Evolutionary conservation across 2,329 filamentous ascomycete genomes (phyloP).

Genomic region (Botryotinia globosa): DNA sequence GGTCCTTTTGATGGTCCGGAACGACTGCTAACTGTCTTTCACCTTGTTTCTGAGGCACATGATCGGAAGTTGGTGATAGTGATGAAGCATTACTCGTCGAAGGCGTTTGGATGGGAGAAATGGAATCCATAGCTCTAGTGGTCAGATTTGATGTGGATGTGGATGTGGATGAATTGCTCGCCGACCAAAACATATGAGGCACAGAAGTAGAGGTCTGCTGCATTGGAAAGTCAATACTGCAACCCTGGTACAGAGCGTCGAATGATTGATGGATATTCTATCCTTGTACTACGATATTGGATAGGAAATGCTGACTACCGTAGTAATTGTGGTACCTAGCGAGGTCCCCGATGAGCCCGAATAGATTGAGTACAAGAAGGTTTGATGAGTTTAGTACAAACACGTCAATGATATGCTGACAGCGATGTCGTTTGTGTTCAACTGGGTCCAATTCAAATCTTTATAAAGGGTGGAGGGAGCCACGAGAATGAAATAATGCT

Average conservation of each 20-base stretch:
- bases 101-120: constrained; percentile 18
- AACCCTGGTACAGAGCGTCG: constrained; percentile 15
- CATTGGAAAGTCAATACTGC: constrained; percentile 9
- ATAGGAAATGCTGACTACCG: constrained; percentile 12
- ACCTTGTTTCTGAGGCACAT: constrained; percentile 22
- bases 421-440: not conserved
- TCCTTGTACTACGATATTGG: constrained; percentile 14
- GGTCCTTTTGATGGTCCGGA: constrained; percentile 26
- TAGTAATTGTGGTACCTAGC: constrained; percentile 18
- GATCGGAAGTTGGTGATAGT: constrained; percentile 17
- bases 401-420: constrained; percentile 11
- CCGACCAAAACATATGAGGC: constrained; percentile 29
- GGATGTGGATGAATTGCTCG: constrained; percentile 25
- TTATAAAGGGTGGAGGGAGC: constrained; percentile 4
- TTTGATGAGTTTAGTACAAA: not conserved
- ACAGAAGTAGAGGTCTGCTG: constrained; percentile 22
- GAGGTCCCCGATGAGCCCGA: constrained; percentile 20
- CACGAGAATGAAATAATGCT: constrained; percentile 6
- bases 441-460: not conserved
- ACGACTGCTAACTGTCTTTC: constrained; percentile 20
- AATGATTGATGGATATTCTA: constrained; percentile 15
- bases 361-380: constrained; percentile 9
- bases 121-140: constrained; percentile 21
- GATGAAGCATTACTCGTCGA: constrained; percentile 21
- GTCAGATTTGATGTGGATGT: constrained; percentile 22